Evolutionary conservation across 371 early-diverging fungal genomes (phyloP).

Genomic region (Saksenaea oblongispora): DNA sequence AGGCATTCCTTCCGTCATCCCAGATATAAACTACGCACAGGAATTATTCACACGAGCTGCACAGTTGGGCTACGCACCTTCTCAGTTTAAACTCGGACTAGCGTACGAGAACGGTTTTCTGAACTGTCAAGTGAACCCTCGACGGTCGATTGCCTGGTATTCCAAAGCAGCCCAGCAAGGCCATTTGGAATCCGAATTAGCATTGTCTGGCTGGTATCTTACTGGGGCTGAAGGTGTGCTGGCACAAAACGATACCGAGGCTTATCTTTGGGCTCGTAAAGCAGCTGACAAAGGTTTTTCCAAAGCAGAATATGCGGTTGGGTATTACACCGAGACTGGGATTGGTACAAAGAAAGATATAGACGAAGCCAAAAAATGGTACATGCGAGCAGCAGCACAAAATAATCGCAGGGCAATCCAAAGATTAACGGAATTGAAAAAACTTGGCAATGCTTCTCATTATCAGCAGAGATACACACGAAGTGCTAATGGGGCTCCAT

Average conservation of each 20-base stretch:
- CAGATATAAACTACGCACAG: constrained; percentile 82
- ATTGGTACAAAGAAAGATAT: constrained; percentile 66
- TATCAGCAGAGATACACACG: constrained; percentile 27
- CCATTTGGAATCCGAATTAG: constrained; percentile 77
- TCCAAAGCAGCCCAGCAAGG: constrained; percentile 88
- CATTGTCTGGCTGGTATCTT: constrained; percentile 87
- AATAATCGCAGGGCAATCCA: constrained; percentile 71
- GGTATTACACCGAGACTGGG: constrained; percentile 83
- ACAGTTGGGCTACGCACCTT: constrained; percentile 88
- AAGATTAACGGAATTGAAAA: constrained; percentile 65
- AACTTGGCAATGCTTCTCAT: constrained; percentile 30
- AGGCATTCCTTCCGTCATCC: constrained; percentile 67
- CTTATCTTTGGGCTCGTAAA: constrained; percentile 77
- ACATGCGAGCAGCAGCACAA: constrained; percentile 68
- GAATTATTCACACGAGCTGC: constrained; percentile 90
- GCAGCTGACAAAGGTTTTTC: constrained; percentile 78
- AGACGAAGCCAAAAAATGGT: constrained; percentile 77
- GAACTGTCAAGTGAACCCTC: constrained; percentile 79
- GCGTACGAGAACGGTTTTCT: constrained; percentile 93
- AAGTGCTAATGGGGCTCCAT: constrained; percentile 29
- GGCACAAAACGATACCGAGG: constrained; percentile 74
- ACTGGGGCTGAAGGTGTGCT: constrained; percentile 65
- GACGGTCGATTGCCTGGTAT: constrained; percentile 94
- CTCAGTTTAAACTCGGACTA: constrained; percentile 88
- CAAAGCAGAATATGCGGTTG: constrained; percentile 85